Evolutionary conservation across 306 rosid species (phyloP).

Genomic region (Abrus precatorius): DNA sequence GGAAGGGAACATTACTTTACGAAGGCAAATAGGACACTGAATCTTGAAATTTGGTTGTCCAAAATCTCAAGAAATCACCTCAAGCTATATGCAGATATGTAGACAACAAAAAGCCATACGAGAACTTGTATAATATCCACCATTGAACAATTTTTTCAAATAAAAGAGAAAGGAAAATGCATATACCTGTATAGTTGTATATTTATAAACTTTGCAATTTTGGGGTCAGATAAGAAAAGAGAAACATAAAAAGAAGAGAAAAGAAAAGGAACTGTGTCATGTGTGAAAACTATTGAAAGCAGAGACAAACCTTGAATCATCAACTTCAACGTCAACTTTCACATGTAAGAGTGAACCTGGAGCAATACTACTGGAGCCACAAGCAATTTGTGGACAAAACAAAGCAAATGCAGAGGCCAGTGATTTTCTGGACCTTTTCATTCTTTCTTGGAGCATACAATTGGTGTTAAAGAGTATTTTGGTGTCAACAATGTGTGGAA

Average conservation of each 20-base stretch:
- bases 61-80: slow-evolving; percentile 31
- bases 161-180: neutral
- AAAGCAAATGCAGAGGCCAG: slow-evolving; percentile 77
- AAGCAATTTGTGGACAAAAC: slow-evolving; percentile 83
- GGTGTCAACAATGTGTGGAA: slow-evolving; percentile 84
- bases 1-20: neutral
- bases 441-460: slow-evolving; percentile 64
- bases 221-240: slow-evolving; percentile 10
- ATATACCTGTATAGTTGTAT: neutral
- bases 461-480: slow-evolving; percentile 76
- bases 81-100: slow-evolving; percentile 28
- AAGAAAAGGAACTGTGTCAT: neutral
- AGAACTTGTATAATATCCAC: neutral
- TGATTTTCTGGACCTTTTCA: slow-evolving; percentile 79
- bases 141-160: slow-evolving; percentile 6
- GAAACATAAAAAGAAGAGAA: neutral
- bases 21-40: neutral
- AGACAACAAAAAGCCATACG: slow-evolving; percentile 1
- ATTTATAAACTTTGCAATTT: slow-evolving; percentile 19
- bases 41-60: slow-evolving; percentile 18
- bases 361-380: slow-evolving; percentile 57
- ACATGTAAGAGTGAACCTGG: slow-evolving; percentile 53
- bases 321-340: slow-evolving; percentile 83
- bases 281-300: slow-evolving; percentile 27
- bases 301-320: slow-evolving; percentile 71